Conservation (phyloP, 306 rosid genomes). For the Lithocarpus polystachyus region DNA sequence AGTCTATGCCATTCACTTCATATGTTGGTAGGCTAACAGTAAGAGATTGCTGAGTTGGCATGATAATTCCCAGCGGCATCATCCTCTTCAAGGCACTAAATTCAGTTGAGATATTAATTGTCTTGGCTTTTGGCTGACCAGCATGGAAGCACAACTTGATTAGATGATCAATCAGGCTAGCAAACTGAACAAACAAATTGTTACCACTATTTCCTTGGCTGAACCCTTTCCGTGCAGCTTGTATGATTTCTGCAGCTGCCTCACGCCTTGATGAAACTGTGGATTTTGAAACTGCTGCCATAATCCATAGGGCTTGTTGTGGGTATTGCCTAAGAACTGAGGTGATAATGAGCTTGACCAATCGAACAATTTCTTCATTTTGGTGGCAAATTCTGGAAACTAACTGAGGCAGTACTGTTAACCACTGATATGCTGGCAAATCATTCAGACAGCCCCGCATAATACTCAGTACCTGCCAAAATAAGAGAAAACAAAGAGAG, state of each 20-base stretch:
- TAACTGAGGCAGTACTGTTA: constrained; percentile 90
- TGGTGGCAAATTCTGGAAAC: constrained; percentile 99
- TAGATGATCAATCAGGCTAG: constrained; percentile 82
- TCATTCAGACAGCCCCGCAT: constrained; percentile 87
- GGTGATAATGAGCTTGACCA: constrained; percentile 77
- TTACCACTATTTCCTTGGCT: constrained; percentile 61
- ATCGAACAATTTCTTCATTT: constrained; percentile 75
- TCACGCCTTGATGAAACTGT: constrained; percentile 89
- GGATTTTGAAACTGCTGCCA: constrained; percentile 99
- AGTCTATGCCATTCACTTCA: constrained; percentile 61
- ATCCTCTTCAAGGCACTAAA: constrained; percentile 92
- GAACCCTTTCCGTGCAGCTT: constrained; percentile 74
- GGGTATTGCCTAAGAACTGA: constrained; percentile 84
- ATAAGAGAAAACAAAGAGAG: constrained; percentile 27
- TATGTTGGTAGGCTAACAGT: constrained; percentile 77
- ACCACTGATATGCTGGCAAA: constrained; percentile 90
- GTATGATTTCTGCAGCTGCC: constrained; percentile 95
- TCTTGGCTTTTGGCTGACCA: constrained; percentile 76
- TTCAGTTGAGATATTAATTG: constrained; percentile 79
- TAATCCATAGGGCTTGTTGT: constrained; percentile 93
- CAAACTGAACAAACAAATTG: constrained; percentile 84
- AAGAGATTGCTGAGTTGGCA: constrained; percentile 91
- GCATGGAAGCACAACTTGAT: constrained; percentile 90
- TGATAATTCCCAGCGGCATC: constrained; percentile 97
- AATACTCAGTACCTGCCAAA: constrained; percentile 59